Conservation (phyloP, 352 stramenopile species). For the Phytophthora uliginosa region DNA sequence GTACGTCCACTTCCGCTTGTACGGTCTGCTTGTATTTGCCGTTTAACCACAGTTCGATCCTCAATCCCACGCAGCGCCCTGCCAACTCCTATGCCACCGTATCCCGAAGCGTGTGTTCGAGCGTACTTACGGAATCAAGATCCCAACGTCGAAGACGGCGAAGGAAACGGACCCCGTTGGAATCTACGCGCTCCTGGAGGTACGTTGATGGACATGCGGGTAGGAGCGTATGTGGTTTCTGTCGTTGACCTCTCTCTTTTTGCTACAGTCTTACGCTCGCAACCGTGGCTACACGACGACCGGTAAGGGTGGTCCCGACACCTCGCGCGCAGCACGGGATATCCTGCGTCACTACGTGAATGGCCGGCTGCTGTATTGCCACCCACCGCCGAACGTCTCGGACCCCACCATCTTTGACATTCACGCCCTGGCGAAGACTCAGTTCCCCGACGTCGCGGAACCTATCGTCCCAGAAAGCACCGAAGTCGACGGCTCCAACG, state of each 20-base stretch:
- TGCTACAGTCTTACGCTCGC: slow-evolving; percentile 74
- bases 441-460: slow-evolving; percentile 67
- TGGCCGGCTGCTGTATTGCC: slow-evolving; percentile 98
- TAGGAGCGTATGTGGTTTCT: background rate
- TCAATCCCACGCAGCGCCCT: slow-evolving; percentile 70
- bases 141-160: slow-evolving; percentile 73
- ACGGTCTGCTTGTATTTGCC: background rate
- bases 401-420: slow-evolving; percentile 81
- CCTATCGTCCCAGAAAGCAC: slow-evolving; percentile 18
- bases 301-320: slow-evolving; percentile 96
- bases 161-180: slow-evolving; percentile 82
- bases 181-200: slow-evolving; percentile 84
- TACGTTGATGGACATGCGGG: slow-evolving; percentile 20
- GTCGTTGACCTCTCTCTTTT: slow-evolving; percentile 6
- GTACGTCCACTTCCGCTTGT: slow-evolving; percentile 33
- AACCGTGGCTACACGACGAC: slow-evolving; percentile 94
- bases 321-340: slow-evolving; percentile 95
- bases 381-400: slow-evolving; percentile 89
- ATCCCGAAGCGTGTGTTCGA: slow-evolving; percentile 97
- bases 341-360: slow-evolving; percentile 99
- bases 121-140: slow-evolving; percentile 97
- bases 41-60: slow-evolving; percentile 10
- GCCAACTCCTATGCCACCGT: slow-evolving; percentile 95
- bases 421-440: slow-evolving; percentile 63
- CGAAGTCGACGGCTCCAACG: slow-evolving; percentile 26